Evolutionary conservation across 257 asterid genomes (phyloP), one percentile per base, ranked within the genome.

Genomic region (Nicotiana tomentosiformis): DNA sequence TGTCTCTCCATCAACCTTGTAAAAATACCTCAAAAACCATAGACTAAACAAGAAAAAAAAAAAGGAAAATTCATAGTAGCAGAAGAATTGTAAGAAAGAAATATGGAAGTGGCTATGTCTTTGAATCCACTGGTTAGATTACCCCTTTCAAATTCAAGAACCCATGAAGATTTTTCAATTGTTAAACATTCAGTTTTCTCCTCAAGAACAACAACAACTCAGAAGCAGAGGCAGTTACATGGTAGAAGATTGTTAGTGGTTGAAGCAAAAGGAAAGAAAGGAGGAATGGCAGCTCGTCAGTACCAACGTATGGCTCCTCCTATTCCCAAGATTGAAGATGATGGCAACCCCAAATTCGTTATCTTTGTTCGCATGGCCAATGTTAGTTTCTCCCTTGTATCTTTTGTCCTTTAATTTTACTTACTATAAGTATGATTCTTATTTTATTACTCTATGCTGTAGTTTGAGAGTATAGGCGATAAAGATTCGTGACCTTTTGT

Each of bases 341-440:
- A 96, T 88, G 99, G 98, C 80, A 93, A 94, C 88, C 99, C 98
- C 4, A 93, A 93, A 86, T 96, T 96, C 56, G 97, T 96, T 9
- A 84, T 94, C 86, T 96, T 96, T 86, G 90, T 94, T 55, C 97
- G 99, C 77, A 94, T 94, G 98, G 98, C 98, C 8, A 91, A 90
- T 81, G 97, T 92, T 23, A 67, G 86, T 18, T 65, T 70, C 58
- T 57, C 68, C 49, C 78, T 51, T 55, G 46, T 16, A 83, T 66
- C 55, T 77, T 46, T 62, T 33, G 37, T 20, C 66, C 58, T 60
- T 51, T 67, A n/a, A 26, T 58, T 32, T 43, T 46, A 32, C 18
- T 69, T 43, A 78, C 32, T 69, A 69, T 69, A 0, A 10, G n/a
- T 70, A 43, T 53, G 29, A 70, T 70, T 39, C 15, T 68, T 68